phyloP scores from a whole-genome alignment of 345 rosid species.

The Camelina sativa region DNA sequence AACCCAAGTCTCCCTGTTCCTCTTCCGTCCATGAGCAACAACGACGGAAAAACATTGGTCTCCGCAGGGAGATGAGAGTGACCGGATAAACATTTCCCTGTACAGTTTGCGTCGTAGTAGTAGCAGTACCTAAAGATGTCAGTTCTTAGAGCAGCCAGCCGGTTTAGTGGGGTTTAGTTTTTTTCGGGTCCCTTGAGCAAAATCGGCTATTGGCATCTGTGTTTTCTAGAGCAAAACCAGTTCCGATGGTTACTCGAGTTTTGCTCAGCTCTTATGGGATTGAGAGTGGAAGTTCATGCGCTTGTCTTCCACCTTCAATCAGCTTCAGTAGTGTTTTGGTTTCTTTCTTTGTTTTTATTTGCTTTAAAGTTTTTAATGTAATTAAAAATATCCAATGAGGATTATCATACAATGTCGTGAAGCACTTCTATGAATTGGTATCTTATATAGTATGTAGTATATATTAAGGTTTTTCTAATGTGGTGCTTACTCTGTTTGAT shows the following conservation, averaged over 20 bases:
- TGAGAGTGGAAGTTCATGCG: not conserved
- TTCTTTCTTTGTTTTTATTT: slow-evolving; percentile 11
- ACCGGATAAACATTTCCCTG: slow-evolving; percentile 13
- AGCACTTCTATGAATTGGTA: slow-evolving; percentile 21
- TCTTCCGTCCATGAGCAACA: slow-evolving; percentile 23
- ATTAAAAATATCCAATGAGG: slow-evolving; percentile 14
- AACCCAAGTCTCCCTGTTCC: slow-evolving; percentile 35
- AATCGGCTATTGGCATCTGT: slow-evolving; percentile 27
- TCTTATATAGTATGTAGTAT: not conserved
- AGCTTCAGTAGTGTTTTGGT: slow-evolving; percentile 23
- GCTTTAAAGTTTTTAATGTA: not conserved
- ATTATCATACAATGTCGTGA: slow-evolving; percentile 7
- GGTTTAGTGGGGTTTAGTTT: slow-evolving; percentile 40
- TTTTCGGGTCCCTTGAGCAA: slow-evolving; percentile 24
- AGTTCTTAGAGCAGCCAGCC: slow-evolving; percentile 33
- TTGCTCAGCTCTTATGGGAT: slow-evolving; percentile 32
- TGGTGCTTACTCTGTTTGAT: not conserved
- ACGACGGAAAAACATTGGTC: slow-evolving; percentile 35
- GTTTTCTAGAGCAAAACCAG: slow-evolving; percentile 27
- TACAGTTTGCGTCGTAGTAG: slow-evolving; percentile 37
- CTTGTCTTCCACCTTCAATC: slow-evolving; percentile 27
- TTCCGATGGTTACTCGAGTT: slow-evolving; percentile 26
- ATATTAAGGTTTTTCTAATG: not conserved
- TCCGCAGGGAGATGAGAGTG: slow-evolving; percentile 35
- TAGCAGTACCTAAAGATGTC: slow-evolving; percentile 20